phyloP scores from a whole-genome alignment of 352 stramenopile genomes.

The Pythium pyrilobum region DNA sequence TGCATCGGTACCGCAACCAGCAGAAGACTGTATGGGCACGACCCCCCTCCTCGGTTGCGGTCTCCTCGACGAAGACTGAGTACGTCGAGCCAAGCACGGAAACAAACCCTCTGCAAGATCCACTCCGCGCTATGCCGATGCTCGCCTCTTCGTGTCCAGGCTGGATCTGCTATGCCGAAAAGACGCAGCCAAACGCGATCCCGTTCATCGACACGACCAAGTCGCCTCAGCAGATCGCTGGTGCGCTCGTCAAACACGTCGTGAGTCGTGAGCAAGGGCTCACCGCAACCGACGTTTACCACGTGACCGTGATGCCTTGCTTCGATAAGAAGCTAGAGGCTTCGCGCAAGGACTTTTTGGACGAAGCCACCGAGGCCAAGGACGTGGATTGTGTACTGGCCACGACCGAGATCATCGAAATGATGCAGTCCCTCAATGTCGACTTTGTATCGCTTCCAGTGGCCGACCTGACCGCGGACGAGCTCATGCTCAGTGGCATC shows the following conservation, averaged over 20 bases:
- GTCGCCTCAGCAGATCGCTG: slow-evolving; percentile 94
- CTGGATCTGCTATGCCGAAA: slow-evolving; percentile 98
- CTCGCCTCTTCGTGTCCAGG: slow-evolving; percentile 95
- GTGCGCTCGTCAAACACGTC: slow-evolving; percentile 76
- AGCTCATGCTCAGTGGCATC: slow-evolving; percentile 67
- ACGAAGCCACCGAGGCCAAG: slow-evolving; percentile 52
- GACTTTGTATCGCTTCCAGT: slow-evolving; percentile 65
- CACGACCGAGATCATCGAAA: slow-evolving; percentile 75
- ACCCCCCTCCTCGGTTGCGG: slow-evolving; percentile 62
- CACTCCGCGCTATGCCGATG: slow-evolving; percentile 83
- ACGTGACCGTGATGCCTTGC: slow-evolving; percentile 97
- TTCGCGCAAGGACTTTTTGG: slow-evolving; percentile 87
- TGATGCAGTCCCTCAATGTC: slow-evolving; percentile 49
- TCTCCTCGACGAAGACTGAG: slow-evolving; percentile 65
- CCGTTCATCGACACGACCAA: slow-evolving; percentile 94
- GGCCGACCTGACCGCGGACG: slow-evolving; percentile 54
- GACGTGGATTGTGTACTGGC: slow-evolving; percentile 95
- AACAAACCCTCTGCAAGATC: slow-evolving; percentile 54
- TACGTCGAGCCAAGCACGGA: slow-evolving; percentile 51
- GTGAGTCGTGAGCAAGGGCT: slow-evolving; percentile 57
- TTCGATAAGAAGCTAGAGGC: slow-evolving; percentile 99
- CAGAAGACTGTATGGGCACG: slow-evolving; percentile 60
- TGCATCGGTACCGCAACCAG: slow-evolving; percentile 78
- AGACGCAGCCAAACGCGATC: slow-evolving; percentile 92
- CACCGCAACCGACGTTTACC: slow-evolving; percentile 75